These are phyloP conservation scores for Pseudogymnoascus sp. DNA, from an alignment of 2,329 filamentous ascomycete species.

Conservation along the genomic window DNA sequence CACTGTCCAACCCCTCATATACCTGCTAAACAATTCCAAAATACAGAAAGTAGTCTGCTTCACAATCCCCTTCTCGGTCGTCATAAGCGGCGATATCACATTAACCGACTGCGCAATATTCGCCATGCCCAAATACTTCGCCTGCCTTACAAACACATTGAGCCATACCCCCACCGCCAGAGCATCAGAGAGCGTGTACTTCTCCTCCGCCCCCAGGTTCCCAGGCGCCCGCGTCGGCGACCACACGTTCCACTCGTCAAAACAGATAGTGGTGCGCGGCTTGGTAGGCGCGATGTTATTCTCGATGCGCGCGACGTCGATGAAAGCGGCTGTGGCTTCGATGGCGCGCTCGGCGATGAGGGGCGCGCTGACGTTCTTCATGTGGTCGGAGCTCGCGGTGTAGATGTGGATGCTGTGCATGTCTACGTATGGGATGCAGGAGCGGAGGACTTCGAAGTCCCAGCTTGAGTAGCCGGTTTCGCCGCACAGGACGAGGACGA, in stretches of 20 bases:
- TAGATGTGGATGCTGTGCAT: conserved; percentile 64
- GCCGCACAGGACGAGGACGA: conserved; percentile 56
- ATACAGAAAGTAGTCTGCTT: conserved; percentile 62
- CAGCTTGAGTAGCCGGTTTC: conserved; percentile 52
- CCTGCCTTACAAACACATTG: conserved; percentile 57
- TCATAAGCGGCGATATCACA: conserved; percentile 61
- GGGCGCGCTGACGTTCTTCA: conserved; percentile 48
- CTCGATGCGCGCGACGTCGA: conserved; percentile 56
- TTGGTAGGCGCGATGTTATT: conserved; percentile 33
- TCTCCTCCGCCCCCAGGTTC: conserved; percentile 54
- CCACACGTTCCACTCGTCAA: conserved; percentile 67
- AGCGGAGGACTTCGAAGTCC: conserved; percentile 55
- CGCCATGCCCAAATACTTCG: conserved; percentile 55
- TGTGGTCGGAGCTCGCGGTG: conserved; percentile 39
- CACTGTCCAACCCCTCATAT: conserved; percentile 66
- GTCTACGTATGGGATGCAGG: conserved; percentile 52
- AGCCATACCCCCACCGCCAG: conserved; percentile 55
- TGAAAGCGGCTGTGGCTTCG: conserved; percentile 50
- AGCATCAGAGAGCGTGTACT: conserved; percentile 56
- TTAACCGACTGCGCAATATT: conserved; percentile 61
- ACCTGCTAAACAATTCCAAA: conserved; percentile 51
- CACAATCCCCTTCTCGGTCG: conserved; percentile 45
- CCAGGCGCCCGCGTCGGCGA: conserved; percentile 54
- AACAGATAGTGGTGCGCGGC: conserved; percentile 51
- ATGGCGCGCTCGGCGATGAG: conserved; percentile 57